Base-by-base conservation (phyloP, 148 eudicot species). In the Rhododendron simsii region DNA sequence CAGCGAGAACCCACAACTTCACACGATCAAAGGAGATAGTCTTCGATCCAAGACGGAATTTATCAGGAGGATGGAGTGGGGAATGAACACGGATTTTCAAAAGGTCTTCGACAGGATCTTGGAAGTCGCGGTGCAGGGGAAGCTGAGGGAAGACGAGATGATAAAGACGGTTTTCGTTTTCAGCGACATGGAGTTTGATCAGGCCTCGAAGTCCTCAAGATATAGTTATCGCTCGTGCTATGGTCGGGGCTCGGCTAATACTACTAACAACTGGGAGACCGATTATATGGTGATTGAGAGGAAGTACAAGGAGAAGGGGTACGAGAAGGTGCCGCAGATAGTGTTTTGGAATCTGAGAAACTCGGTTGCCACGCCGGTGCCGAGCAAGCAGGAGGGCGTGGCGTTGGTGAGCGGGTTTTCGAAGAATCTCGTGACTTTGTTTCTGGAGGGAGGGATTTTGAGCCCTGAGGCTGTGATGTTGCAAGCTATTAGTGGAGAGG, bases 161-260 rank as follows among this genome's bases (percentile, higher is more conserved):
- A 83, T 91, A 12, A 87, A 87, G 90, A 91, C 86, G 87, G 45
- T 92, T 41, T 91, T 92, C 86, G 90, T 92, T 0, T 92, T 92
- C 20, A 90, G 92, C 23, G 94, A 91, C 20, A 90, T 88, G 91
- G 93, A 91, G 87, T 91, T 92, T 63, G 87, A 89, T 39, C 35
- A 86, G 82, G 94, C 90, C 1, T 91, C 90, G 6, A 28, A 0
- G 57, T 16, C 57, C 57, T 16, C 57, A 4, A 57, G 57, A 13
- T 51, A 4, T 14, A 51, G 16, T 51, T 12, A 37, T 37, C 39
- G 16, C 4, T 51, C 57, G 18, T 1, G 57, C 4, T 1, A 51
- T 5, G 6, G 20, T 55, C 7, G 21, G 21, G 4, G 21, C 61
- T 55, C 61, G 61, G 13, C 61, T 55, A 55, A 81, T 84, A 86